phyloP scores from a whole-genome alignment of 2,329 filamentous ascomycete species.

The Talaromyces verruculosus region DNA sequence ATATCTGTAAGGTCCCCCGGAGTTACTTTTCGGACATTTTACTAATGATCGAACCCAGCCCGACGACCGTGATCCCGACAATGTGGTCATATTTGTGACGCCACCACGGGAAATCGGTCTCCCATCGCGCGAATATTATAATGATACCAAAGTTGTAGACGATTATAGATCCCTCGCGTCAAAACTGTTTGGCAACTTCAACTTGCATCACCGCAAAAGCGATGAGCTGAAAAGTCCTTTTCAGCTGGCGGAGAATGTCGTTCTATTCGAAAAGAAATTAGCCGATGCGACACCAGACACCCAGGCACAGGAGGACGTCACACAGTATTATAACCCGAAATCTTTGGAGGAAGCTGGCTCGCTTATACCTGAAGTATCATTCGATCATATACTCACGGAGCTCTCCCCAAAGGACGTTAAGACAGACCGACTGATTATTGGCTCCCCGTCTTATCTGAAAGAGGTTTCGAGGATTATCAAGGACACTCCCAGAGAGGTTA shows the following conservation, averaged over 20 bases:
- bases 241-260: conserved; percentile 43
- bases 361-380: conserved; percentile 57
- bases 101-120: conserved; percentile 55
- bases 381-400: conserved; percentile 54
- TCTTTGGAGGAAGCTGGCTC: conserved; percentile 56
- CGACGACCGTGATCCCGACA: conserved; percentile 58
- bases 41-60: conserved; percentile 32
- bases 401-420: conserved; percentile 55
- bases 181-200: conserved; percentile 43
- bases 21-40: background rate
- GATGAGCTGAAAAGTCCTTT: background rate
- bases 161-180: conserved; percentile 53
- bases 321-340: conserved; percentile 66
- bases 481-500: conserved; percentile 54
- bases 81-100: conserved; percentile 49
- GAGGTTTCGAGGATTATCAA: conserved; percentile 58
- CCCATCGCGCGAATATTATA: conserved; percentile 62
- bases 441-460: conserved; percentile 61
- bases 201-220: background rate
- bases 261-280: conserved; percentile 62
- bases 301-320: conserved; percentile 61
- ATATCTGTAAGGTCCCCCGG: conserved; percentile 33
- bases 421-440: conserved; percentile 57
- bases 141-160: conserved; percentile 53
- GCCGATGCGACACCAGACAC: conserved; percentile 59